Percentiles rank a stretch among this genome's conserved stretches.
phyloP scores from a whole-genome alignment of 2,329 filamentous ascomycete species.

The Apiospora phragmitis region DNA sequence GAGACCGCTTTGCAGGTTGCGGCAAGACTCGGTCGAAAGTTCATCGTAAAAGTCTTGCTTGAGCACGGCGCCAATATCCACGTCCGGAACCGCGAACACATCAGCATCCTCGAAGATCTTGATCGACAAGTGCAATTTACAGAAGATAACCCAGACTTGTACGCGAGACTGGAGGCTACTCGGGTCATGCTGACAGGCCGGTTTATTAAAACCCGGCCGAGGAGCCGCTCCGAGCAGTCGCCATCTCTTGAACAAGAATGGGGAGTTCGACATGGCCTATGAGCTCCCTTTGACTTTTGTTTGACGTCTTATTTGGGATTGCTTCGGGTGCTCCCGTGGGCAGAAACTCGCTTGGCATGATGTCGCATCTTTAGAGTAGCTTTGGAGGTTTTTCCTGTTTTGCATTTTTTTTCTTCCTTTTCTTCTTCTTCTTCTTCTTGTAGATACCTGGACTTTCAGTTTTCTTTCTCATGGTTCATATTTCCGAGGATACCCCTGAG shows the following conservation, averaged over 20 bases:
- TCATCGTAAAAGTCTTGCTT: constrained; percentile 48
- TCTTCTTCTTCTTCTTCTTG: background rate
- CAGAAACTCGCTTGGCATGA: background rate
- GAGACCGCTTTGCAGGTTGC: constrained; percentile 58
- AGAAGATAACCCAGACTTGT: constrained; percentile 32
- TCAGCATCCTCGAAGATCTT: constrained; percentile 47
- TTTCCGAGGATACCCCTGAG: background rate
- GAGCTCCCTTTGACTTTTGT: background rate
- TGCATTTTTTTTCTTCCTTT: background rate
- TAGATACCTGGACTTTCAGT: background rate
- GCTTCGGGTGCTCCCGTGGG: background rate
- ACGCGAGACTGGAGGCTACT: constrained; percentile 46
- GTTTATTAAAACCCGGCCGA: constrained; percentile 16
- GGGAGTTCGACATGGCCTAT: background rate
- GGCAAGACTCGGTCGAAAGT: constrained; percentile 52
- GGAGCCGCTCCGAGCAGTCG: background rate
- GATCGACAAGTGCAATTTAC: constrained; percentile 40
- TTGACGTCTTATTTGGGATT: background rate
- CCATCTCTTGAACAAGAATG: background rate
- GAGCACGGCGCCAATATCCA: constrained; percentile 49
- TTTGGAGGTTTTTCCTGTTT: background rate
- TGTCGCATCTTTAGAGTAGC: background rate
- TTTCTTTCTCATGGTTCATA: background rate
- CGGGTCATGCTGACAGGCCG: constrained; percentile 45
- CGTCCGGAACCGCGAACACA: constrained; percentile 43